These are phyloP conservation scores for Pleurotus pulmonarius DNA, from an alignment of 768 basidiomycete genomes.

Conservation along the genomic window DNA sequence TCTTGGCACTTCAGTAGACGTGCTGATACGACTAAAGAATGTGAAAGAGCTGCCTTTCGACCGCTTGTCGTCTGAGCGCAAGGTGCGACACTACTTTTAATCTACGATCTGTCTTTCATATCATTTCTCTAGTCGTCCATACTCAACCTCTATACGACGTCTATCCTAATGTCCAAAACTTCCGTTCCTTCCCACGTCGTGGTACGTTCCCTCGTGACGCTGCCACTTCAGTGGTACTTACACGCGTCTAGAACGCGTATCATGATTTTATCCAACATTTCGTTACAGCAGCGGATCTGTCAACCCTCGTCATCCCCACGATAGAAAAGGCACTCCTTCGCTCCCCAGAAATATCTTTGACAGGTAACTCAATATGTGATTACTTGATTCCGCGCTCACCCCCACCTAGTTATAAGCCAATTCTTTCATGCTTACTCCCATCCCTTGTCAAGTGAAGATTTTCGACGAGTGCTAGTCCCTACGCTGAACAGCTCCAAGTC, in stretches of 20 bases:
- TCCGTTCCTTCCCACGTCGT: constrained; percentile 54
- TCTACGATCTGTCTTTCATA: no score
- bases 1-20: constrained; percentile 67
- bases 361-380: constrained; percentile 37
- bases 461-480: constrained; percentile 55
- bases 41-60: constrained; percentile 38
- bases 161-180: constrained; percentile 66
- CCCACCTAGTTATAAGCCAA: constrained; percentile 45
- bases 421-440: constrained; percentile 56
- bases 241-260: constrained; percentile 41
- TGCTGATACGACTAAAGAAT: constrained; percentile 63
- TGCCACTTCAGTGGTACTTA: constrained; percentile 4
- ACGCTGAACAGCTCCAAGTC: constrained; percentile 73
- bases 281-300: constrained; percentile 49
- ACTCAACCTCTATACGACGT: constrained; percentile 51
- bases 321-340: constrained; percentile 80
- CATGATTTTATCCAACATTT: constrained; percentile 58
- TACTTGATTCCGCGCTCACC: constrained; percentile 2
- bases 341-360: constrained; percentile 75
- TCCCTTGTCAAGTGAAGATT: constrained; percentile 40
- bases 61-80: constrained; percentile 40
- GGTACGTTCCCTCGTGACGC: constrained; percentile 32
- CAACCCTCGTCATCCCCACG: constrained; percentile 54
- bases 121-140: constrained; percentile 30
- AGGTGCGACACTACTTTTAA: constrained; percentile 26